Evolutionary conservation across 495 filamentous ascomycete genomes (phyloP).

Genomic region (Geoglossum glabrum): DNA sequence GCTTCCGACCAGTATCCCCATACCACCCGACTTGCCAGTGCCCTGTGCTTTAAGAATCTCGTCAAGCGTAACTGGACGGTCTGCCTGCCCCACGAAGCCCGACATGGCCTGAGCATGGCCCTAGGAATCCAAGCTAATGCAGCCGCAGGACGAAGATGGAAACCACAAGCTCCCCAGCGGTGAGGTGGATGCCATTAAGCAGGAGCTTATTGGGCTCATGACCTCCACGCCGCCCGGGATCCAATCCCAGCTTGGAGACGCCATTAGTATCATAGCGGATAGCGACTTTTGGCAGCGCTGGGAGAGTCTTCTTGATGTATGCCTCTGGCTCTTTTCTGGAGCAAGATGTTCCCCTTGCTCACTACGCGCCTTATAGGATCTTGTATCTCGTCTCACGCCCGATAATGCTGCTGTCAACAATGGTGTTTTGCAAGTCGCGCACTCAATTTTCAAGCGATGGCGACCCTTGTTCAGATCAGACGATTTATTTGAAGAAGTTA

Average conservation of each 20-base stretch:
- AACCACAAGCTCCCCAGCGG: constrained; percentile 61
- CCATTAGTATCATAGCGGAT: constrained; percentile 90
- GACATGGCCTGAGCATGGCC: neutral
- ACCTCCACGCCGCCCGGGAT: constrained; percentile 70
- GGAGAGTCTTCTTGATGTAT: constrained; percentile 72
- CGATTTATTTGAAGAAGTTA: constrained; percentile 77
- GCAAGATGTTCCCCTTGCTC: neutral
- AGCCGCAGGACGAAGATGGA: constrained; percentile 64
- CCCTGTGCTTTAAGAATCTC: constrained; percentile 96
- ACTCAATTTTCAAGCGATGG: constrained; percentile 96
- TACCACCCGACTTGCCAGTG: constrained; percentile 72
- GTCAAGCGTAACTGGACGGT: constrained; percentile 78
- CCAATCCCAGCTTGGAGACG: constrained; percentile 85
- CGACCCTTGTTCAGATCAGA: constrained; percentile 81
- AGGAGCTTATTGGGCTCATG: constrained; percentile 89
- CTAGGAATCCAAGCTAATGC: constrained; percentile 3
- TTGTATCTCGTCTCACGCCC: constrained; percentile 66
- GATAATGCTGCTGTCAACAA: constrained; percentile 65
- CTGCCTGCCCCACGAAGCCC: constrained; percentile 12
- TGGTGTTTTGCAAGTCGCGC: constrained; percentile 87
- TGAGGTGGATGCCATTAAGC: constrained; percentile 78
- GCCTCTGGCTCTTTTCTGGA: constrained; percentile 5
- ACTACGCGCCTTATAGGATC: constrained; percentile 32
- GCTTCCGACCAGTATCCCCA: constrained; percentile 43
- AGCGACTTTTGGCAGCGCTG: constrained; percentile 93